Percentiles rank a stretch among this genome's conserved stretches.
These are phyloP conservation scores for Acer campestre DNA, from an alignment of 345 rosid genomes.

Conservation along the genomic window DNA sequence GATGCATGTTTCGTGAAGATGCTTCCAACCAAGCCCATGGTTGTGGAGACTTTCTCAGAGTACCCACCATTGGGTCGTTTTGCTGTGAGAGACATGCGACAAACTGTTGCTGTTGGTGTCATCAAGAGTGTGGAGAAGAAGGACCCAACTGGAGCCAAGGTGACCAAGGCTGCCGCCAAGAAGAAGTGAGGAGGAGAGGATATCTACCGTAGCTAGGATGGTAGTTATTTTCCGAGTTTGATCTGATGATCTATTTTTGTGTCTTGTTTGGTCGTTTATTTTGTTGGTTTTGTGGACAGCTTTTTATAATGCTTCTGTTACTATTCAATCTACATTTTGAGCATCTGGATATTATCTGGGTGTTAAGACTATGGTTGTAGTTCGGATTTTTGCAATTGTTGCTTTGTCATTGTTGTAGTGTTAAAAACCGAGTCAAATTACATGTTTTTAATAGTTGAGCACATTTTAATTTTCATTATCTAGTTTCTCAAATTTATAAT, in stretches of 20 bases:
- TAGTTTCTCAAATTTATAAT: too few species aligned
- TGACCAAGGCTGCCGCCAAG: conserved; percentile 38
- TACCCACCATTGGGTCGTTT: conserved; percentile 36
- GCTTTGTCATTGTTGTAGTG: neutral
- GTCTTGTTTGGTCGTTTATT: neutral
- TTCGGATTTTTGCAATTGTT: neutral
- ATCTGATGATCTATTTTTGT: too few species aligned
- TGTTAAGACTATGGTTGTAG: neutral
- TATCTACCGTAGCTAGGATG: neutral
- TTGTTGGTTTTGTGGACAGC: neutral
- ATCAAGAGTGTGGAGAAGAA: conserved; percentile 39
- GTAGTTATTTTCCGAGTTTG: neutral
- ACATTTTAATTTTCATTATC: neutral
- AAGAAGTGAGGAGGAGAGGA: conserved; percentile 21
- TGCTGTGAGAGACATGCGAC: conserved; percentile 39
- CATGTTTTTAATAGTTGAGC: neutral
- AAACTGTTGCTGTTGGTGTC: conserved; percentile 37
- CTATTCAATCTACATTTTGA: neutral
- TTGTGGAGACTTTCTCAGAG: conserved; percentile 28
- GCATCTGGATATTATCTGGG: neutral
- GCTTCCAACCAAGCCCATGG: conserved; percentile 38
- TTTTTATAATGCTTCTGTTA: neutral
- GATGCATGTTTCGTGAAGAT: conserved; percentile 66
- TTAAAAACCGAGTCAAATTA: neutral
- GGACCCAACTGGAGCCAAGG: conserved; percentile 40